phyloP scores from a whole-genome alignment of 106 monocot species.

The Dendrobium huoshanense region DNA sequence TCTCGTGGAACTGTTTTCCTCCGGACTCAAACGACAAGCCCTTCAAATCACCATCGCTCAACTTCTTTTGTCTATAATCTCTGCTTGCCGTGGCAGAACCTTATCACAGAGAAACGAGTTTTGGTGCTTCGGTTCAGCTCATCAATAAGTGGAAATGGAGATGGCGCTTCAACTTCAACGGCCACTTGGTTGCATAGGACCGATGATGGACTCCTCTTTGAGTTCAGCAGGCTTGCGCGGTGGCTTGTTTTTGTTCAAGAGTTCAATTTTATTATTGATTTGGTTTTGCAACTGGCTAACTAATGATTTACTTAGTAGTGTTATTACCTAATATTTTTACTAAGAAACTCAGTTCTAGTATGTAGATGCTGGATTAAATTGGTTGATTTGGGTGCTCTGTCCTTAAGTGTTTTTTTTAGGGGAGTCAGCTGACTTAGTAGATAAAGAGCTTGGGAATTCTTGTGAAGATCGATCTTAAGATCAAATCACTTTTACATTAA shows the following conservation, averaged over 20 bases:
- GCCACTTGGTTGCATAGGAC: slow-evolving; percentile 10
- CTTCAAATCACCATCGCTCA: neutral
- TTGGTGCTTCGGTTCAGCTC: neutral
- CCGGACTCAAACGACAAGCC: neutral
- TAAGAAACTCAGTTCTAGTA: neutral
- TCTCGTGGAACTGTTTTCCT: neutral
- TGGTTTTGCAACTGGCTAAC: neutral
- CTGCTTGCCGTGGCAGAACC: neutral
- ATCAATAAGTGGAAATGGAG: slow-evolving; percentile 19
- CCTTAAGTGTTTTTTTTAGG: neutral
- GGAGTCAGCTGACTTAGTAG: too few species aligned
- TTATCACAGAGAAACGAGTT: neutral
- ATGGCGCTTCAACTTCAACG: slow-evolving; percentile 26
- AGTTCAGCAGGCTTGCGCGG: neutral
- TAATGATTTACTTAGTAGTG: neutral
- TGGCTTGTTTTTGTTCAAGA: neutral
- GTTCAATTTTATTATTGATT: too few species aligned
- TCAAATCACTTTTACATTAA: too few species aligned
- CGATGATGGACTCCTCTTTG: neutral
- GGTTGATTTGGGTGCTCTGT: neutral
- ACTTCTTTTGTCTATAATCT: neutral
- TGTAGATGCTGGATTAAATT: neutral
- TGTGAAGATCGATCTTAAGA: too few species aligned
- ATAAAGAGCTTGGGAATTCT: too few species aligned
- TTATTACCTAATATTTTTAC: too few species aligned